Conservation (phyloP, 2,329 filamentous ascomycete species). For the Pezicula carpinea region DNA sequence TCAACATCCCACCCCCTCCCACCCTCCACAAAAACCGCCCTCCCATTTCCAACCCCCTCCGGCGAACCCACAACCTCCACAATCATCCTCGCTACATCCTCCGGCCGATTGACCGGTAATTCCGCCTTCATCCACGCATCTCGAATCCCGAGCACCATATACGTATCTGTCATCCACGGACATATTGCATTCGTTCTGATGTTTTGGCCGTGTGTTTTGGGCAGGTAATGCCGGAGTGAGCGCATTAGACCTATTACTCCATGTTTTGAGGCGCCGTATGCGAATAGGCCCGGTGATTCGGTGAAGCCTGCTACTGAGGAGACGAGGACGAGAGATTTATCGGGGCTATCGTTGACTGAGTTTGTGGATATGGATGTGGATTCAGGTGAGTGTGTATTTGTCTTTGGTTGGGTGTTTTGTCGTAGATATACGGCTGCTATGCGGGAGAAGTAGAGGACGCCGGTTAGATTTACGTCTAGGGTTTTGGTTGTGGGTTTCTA, state of each 20-base stretch:
- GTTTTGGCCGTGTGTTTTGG: conserved; percentile 27
- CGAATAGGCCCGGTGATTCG: conserved; percentile 20
- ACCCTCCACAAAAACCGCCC: conserved; percentile 42
- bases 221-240: conserved; percentile 37
- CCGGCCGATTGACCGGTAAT: conserved; percentile 31
- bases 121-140: conserved; percentile 28
- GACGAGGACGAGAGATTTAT: conserved; percentile 26
- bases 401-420: neutral
- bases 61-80: conserved; percentile 43
- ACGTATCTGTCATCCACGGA: conserved; percentile 49
- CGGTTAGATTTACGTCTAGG: conserved; percentile 13
- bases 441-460: conserved; percentile 13
- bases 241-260: conserved; percentile 46
- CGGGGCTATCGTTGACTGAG: no score
- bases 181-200: conserved; percentile 53
- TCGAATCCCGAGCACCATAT: conserved; percentile 33
- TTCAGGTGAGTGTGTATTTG: no score
- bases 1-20: conserved; percentile 13
- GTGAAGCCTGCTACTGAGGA: conserved; percentile 44
- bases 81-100: conserved; percentile 42
- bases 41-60: conserved; percentile 35
- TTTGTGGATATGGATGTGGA: no score
- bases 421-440: conserved; percentile 12
- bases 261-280: conserved; percentile 36
- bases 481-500: conserved; percentile 41